Evolutionary conservation across 306 rosid genomes (phyloP), one percentile per base, ranked within the genome.

Genomic region (Dalbergia cochinchinensis): DNA sequence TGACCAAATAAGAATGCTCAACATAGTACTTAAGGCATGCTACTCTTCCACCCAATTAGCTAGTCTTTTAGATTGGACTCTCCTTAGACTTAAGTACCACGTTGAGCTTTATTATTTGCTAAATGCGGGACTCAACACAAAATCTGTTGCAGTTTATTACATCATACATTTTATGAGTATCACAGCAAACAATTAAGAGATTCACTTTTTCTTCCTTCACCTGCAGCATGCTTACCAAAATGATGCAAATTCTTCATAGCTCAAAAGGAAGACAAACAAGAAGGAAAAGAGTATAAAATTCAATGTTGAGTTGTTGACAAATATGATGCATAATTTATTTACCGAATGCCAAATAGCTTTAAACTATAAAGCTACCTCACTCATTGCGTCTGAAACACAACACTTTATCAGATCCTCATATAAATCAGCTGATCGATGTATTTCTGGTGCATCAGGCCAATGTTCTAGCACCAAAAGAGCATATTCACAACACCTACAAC

Each of bases 371-470:
- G 35, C 47, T 94, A 94, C 99, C 99, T 96, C 99, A 77, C 99
- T 96, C 97, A 96, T 96, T 74, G 99, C 99, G 77, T 96, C 99
- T 48, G 92, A 91, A 72, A 96, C 99, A 74, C 99, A 96, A 80
- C 97, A 91, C 81, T 82, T 96, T 77, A 96, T 91, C 80, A 93
- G n/a, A 81, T 93, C 98, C 87, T 96, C 99, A 79, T 88, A 96
- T 83, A 93, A 85, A 76, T 96, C 99, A 6, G 99, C 94, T 6
- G 91, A 87, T 72, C 99, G 91, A 22, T 86, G 99, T 80, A 96
- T 85, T 87, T 96, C 99, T 48, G 99, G 97, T 42, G 97, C 96
- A 92, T 96, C 99, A 33, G 99, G 91, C 99, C 99, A 96, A 83
- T 96, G 86, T 80, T 96, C 99, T 68, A 96, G 90, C 81, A 96